A percentile compares a stretch with the other conserved stretches of the same genome.
Conservation (phyloP, 1,284 basidiomycete genomes). For the Ustilago sp. region DNA sequence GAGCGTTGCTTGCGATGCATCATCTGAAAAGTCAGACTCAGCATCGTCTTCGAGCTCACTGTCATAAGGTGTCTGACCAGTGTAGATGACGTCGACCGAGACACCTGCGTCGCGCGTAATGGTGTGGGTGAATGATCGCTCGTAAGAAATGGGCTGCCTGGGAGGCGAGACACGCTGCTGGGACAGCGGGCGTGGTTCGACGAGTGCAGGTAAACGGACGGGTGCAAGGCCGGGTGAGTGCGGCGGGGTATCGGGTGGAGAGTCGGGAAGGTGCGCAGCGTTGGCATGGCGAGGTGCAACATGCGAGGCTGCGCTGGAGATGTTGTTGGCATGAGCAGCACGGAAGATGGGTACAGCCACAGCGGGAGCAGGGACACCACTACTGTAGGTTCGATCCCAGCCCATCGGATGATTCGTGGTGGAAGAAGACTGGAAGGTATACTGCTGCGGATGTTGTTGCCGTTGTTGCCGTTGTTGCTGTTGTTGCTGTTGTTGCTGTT, state of each 20-base stretch:
- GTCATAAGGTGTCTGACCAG: slow-evolving; percentile 39
- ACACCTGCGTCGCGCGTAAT: slow-evolving; percentile 2
- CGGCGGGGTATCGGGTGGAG: slow-evolving; percentile 55
- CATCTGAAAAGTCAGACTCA: slow-evolving; percentile 29
- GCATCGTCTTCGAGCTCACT: slow-evolving; percentile 37
- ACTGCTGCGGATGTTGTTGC: slow-evolving; percentile 11
- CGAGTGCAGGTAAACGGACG: slow-evolving; percentile 14
- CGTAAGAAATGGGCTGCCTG: background rate
- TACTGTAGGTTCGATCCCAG: slow-evolving; percentile 47
- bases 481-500: background rate
- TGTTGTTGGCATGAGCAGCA: slow-evolving; percentile 19
- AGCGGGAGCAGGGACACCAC: slow-evolving; percentile 48
- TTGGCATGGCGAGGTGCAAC: slow-evolving; percentile 16
- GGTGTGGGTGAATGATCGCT: background rate
- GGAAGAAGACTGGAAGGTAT: slow-evolving; percentile 1
- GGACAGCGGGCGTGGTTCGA: slow-evolving; percentile 14
- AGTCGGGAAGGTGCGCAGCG: slow-evolving; percentile 42
- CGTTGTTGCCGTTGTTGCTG: slow-evolving; percentile 1
- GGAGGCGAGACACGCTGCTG: slow-evolving; percentile 21
- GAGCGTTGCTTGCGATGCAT: slow-evolving; percentile 36
- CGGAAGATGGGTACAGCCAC: slow-evolving; percentile 50
- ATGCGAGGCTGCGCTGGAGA: background rate
- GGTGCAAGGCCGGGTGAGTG: slow-evolving; percentile 42
- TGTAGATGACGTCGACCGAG: slow-evolving; percentile 35
- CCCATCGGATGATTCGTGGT: slow-evolving; percentile 17